These are phyloP conservation scores for Fusarium clavum DNA, from an alignment of 2,329 filamentous ascomycete species.

Conservation along the genomic window DNA sequence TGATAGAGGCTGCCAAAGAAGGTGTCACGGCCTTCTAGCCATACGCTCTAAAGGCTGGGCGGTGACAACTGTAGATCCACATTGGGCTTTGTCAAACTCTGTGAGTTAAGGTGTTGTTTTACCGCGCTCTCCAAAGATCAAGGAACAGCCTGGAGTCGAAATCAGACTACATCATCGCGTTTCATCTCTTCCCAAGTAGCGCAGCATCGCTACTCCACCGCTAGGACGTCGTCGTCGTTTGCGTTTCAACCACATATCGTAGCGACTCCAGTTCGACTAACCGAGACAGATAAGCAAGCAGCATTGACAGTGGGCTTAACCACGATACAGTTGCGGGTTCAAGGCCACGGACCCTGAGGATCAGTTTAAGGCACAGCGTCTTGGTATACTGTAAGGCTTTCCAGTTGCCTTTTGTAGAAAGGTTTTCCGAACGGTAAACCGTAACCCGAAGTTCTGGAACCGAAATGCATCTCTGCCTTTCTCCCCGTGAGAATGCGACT, in stretches of 20 bases:
- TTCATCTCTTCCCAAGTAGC: constrained; percentile 18
- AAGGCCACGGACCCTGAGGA: constrained; percentile 5
- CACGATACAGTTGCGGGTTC: constrained; percentile 2
- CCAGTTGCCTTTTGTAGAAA: constrained; percentile 14
- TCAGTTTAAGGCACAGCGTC: constrained; percentile 1
- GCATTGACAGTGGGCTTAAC: not conserved
- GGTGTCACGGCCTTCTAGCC: constrained; percentile 5
- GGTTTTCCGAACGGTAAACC: constrained; percentile 20
- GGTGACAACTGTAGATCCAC: not conserved
- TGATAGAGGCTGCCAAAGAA: not conserved
- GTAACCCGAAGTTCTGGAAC: constrained; percentile 29
- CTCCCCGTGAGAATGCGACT: constrained; percentile 6
- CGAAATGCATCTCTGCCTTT: constrained; percentile 6
- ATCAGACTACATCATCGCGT: constrained; percentile 16
- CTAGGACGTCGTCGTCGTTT: not conserved
- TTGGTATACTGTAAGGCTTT: constrained; percentile 4
- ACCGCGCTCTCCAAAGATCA: not conserved
- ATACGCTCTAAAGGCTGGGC: not conserved
- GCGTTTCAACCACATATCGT: constrained; percentile 16
- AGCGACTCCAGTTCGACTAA: constrained; percentile 8
- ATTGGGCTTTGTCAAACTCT: not conserved
- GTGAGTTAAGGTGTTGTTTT: not conserved
- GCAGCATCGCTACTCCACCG: constrained; percentile 1
- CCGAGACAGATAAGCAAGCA: constrained; percentile 18
- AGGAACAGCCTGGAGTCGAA: not conserved